Conservation (phyloP, 495 filamentous ascomycete genomes). For the Penicillium cinerascens region DNA sequence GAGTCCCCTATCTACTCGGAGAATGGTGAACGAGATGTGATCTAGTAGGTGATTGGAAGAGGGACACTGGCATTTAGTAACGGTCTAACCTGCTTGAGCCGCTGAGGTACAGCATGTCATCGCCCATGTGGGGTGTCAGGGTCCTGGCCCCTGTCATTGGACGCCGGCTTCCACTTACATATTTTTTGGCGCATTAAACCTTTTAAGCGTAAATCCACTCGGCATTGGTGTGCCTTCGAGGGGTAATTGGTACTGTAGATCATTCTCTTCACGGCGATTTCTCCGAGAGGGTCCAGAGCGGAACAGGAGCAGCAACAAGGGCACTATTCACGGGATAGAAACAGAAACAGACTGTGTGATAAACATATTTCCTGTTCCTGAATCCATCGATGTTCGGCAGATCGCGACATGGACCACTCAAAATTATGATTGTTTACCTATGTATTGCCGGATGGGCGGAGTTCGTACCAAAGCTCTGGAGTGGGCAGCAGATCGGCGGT, state of each 20-base stretch:
- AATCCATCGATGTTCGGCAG: not conserved
- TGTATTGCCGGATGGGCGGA: not conserved
- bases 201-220: not conserved
- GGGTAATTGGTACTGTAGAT: not conserved
- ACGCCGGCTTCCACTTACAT: not conserved
- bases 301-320: not conserved
- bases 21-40: not conserved
- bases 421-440: not conserved
- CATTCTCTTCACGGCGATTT: not conserved
- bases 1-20: not conserved
- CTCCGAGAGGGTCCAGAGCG: not conserved
- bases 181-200: not conserved
- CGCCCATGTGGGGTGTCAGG: not conserved
- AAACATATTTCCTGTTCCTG: not conserved
- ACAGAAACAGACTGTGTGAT: not conserved
- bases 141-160: not conserved
- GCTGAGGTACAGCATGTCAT: not conserved
- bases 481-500: slow-evolving; percentile 6
- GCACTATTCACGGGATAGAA: not conserved
- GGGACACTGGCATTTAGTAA: not conserved
- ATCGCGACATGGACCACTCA: not conserved
- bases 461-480: not conserved
- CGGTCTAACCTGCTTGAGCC: not conserved
- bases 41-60: not conserved
- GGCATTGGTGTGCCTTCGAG: slow-evolving; percentile 1